Base-by-base conservation (phyloP, 805 yeast species). In the Komagataella mondaviorum region DNA sequence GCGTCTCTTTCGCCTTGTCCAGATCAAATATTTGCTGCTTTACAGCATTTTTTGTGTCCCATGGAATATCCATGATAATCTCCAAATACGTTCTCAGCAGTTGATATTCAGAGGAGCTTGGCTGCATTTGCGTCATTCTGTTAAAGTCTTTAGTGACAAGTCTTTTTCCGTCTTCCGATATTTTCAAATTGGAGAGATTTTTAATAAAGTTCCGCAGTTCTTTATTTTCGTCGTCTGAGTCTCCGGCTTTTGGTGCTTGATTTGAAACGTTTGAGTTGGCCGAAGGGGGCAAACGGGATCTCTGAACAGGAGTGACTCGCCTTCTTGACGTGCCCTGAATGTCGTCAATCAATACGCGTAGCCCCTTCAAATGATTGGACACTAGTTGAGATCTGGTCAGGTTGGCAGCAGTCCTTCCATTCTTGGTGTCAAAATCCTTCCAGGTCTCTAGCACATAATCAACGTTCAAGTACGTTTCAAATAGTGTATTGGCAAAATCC, bases 41-140 rank as follows among this genome's bases (percentile, higher is more conserved):
- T 51, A 60, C 61, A 5, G 49, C 51, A 70, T 60, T 22, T 67
- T 64, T 51, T 55, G 65, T 49, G 52, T 60, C 49, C 83, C 83
- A 83, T 1, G 88, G 88, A 48, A 83, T 68, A 57, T 83, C 88
- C 64, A 75, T 66, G 6, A 83, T 75, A 18, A 80, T 74, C 54
- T 83, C 88, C 55, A 83, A 71, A 62, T 83, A 83, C 48, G 79
- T 78, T 51, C 83, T 63, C 47, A 83, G 64, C 1, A 81, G 83
- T 59, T 83, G 86, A 59, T 76, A 80, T 53, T 83, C 89, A 0
- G 80, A 71, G 30, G 81, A 75, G 43, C 75, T 78, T 48, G 74
- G 71, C n/a, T 76, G 75, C 66, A 83, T 74, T 48, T 73, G 70
- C 51, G 69, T 70, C 52, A 83, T 67, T 23, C 87, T 64, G 55